Base-by-base conservation (phyloP, 441 rosid genomes). In the Francoa sonchifolia region DNA sequence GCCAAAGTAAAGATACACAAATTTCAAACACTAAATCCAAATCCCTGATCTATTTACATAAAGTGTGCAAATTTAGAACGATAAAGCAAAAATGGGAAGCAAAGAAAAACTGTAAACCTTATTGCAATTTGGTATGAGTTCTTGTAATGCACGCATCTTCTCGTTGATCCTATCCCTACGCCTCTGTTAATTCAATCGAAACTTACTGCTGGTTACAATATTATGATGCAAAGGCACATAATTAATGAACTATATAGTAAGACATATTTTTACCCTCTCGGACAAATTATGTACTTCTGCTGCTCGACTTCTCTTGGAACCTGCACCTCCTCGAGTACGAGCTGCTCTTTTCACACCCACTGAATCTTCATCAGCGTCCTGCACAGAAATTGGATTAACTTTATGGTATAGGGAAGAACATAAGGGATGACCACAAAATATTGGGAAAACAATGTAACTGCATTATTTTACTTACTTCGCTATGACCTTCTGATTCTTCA, bases 241-340 rank as follows among this genome's bases (percentile, higher is more conserved):
- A 23, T 15, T 30, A 15, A 15, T 39, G 30, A 30, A n/a, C 26
- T 13, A 19, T 18, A 18, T 42, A 48, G 13, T 42, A 44, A 43
- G 16, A 15, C 23, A 42, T n/a, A 29, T 16, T 21, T 43, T 47
- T 46, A 88, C 97, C 85, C 95, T 76, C 68, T 88, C 97, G 36
- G 97, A 88, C 44, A 84, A 60, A 63, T 88, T 88, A 64, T 88
- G 97, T 19, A 84, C 95, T 73, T 88, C 94, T 0, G 97, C 94
- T 1, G 90, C 82, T 51, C 95, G 77, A 66, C 81, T 73, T 72
- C 94, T 79, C 71, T 81, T 80, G 30, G 76, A 73, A 29, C 82
- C 68, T 10, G 28, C 21, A 40, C 71, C 73, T 14, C 61, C 62
- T 63, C 69, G 55, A 39, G 67, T 55, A 36, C 61, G 48, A 38